Evolutionary conservation across 495 filamentous ascomycete genomes (phyloP), one percentile per base, ranked within the genome.

Genomic region (Aspergillus sclerotioniger): DNA sequence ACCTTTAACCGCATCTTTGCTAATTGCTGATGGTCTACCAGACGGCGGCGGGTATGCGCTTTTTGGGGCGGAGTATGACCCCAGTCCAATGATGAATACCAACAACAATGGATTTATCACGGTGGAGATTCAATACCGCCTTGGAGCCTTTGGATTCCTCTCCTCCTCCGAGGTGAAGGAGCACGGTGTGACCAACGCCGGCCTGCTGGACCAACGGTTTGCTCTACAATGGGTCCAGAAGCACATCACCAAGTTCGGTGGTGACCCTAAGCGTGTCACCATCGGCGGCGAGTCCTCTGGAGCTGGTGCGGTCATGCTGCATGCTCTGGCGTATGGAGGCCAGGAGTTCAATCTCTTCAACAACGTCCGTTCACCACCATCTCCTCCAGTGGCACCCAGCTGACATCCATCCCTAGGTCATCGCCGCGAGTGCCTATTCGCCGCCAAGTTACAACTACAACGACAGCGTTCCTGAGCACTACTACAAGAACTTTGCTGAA

Each of bases 71-170:
- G 48, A 35, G 3, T 51, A 51, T 33, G 55, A 57, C 39, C 55
- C 55, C 8, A 57, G 55, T 20, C 12, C 55, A 3, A 51, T 57
- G 55, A 57, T 57, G 17, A 57, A 57, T 25, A 53, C 58, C 1
- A 80, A 84, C 65, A 70, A 76, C 49, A 87, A 88, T 35, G 48
- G 53, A 10, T 78, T 90, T 53, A 72, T 91, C 8, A 71, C 87
- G 45, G 82, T 91, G 10, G 84, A 82, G 60, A 82, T 90, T 72
- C 90, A 89, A 61, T 90, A 90, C 61, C 82, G 88, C 1, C 84
- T 90, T 8, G 86, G 87, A 0, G 69, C 85, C 0, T 84, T 81
- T 61, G 88, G 88, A 0, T 90, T 89, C 58, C 75, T 90, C 0
- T 85, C 87, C 0, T 81, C 83, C 51, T 71, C 82, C 19, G 69